phyloP scores from a whole-genome alignment of 768 basidiomycete genomes.

The Panaeolus papilionaceus region DNA sequence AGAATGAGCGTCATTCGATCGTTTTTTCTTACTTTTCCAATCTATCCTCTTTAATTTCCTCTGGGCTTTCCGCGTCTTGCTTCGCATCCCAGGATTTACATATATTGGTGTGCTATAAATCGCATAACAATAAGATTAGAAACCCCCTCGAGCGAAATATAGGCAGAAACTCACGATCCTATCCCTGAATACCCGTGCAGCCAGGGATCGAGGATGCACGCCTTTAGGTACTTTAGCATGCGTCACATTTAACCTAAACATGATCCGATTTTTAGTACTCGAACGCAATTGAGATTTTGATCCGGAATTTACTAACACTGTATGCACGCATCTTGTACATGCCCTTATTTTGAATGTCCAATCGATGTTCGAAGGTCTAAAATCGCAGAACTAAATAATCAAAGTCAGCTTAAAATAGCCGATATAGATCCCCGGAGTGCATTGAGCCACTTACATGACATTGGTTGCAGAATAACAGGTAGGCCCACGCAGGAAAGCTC shows the following conservation, averaged over 20 bases:
- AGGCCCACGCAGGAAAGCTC: slow-evolving; percentile 9
- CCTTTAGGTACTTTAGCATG: neutral
- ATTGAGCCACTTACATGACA: slow-evolving; percentile 9
- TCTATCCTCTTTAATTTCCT: neutral
- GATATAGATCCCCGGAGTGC: neutral
- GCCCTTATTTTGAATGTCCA: slow-evolving; percentile 3
- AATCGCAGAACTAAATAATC: neutral
- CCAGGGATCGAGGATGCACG: slow-evolving; percentile 9
- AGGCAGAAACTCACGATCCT: neutral
- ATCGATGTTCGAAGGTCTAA: neutral
- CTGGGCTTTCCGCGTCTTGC: neutral
- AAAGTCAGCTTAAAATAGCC: neutral
- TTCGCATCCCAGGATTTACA: neutral
- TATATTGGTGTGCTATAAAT: neutral
- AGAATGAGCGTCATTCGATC: neutral
- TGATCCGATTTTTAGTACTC: neutral
- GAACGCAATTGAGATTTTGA: neutral
- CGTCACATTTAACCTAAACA: neutral
- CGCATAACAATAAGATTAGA: neutral
- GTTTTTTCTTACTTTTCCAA: neutral
- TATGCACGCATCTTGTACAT: neutral
- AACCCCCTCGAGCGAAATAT: neutral
- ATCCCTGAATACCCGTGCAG: slow-evolving; percentile 1
- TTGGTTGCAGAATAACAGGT: neutral
- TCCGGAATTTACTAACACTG: neutral